phyloP scores from a whole-genome alignment of 1,284 basidiomycete species.

The Ustilago trichophora region DNA sequence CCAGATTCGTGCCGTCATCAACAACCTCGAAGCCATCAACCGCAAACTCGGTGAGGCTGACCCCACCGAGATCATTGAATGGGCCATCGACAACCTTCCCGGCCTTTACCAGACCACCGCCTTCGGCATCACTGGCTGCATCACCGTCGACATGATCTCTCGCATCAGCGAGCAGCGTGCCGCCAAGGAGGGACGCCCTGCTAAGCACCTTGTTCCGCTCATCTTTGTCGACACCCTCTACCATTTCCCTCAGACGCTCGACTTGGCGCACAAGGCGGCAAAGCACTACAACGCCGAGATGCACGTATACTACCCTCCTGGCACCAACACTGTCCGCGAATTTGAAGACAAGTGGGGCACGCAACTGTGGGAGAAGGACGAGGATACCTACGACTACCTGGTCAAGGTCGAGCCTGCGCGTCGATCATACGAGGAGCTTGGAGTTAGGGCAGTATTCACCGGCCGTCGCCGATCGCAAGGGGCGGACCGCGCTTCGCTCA shows the following conservation, averaged over 20 bases:
- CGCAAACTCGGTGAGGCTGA: constrained; percentile 56
- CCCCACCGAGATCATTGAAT: constrained; percentile 61
- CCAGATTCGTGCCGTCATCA: constrained; percentile 40
- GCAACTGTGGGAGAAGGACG: constrained; percentile 87
- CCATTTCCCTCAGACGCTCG: constrained; percentile 92
- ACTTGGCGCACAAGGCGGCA: constrained; percentile 82
- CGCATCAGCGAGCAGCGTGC: constrained; percentile 58
- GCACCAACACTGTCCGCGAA: constrained; percentile 75
- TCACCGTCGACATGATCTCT: constrained; percentile 63
- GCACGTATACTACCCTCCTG: constrained; percentile 81
- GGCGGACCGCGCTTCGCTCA: constrained; percentile 80
- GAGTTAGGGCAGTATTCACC: constrained; percentile 89
- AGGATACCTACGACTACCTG: constrained; percentile 86
- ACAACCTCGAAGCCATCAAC: constrained; percentile 61
- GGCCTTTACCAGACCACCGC: constrained; percentile 66
- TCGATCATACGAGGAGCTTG: constrained; percentile 82
- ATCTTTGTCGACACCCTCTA: constrained; percentile 82
- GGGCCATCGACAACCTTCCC: constrained; percentile 65
- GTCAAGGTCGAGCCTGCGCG: constrained; percentile 96
- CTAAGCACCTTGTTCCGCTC: constrained; percentile 62
- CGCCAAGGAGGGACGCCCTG: constrained; percentile 21
- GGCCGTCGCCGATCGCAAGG: constrained; percentile 92
- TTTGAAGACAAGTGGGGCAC: constrained; percentile 86
- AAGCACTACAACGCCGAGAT: constrained; percentile 78
- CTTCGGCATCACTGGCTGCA: constrained; percentile 65